These are phyloP conservation scores for Penicillium sp. DNA, from an alignment of 2,329 filamentous ascomycete genomes.

Conservation along the genomic window DNA sequence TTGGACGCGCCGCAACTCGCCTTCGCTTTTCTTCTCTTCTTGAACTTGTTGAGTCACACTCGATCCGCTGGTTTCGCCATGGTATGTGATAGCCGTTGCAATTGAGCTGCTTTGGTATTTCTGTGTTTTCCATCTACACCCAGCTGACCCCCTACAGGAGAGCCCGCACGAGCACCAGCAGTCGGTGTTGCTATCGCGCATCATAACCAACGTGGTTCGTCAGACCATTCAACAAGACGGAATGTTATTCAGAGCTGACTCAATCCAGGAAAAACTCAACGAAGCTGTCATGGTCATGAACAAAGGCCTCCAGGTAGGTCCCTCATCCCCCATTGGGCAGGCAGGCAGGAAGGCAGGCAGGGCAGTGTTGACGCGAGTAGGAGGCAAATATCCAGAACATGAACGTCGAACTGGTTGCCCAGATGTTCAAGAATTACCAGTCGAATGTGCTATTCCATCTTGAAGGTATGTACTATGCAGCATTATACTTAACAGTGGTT, in stretches of 20 bases:
- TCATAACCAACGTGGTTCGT: constrained; percentile 95
- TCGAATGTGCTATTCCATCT: constrained; percentile 97
- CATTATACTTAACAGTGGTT: no score
- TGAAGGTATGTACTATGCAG: constrained; percentile 83
- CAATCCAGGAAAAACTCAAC: constrained; percentile 86
- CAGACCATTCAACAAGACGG: background rate
- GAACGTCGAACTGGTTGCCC: constrained; percentile 95
- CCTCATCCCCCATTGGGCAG: no score
- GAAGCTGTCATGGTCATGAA: constrained; percentile 93
- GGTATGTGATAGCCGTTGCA: background rate
- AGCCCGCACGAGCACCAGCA: constrained; percentile 98
- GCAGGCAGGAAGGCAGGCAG: no score
- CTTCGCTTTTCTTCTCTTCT: background rate
- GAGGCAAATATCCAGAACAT: constrained; percentile 99
- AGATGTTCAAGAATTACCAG: constrained; percentile 99
- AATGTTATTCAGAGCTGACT: constrained; percentile 12
- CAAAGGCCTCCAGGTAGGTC: constrained; percentile 77
- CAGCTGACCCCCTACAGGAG: constrained; percentile 60
- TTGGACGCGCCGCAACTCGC: background rate
- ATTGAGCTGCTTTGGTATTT: no score
- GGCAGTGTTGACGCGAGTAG: constrained; percentile 49
- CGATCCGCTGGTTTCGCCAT: background rate
- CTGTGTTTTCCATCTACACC: no score
- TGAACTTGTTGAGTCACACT: background rate
- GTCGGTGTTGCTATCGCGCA: constrained; percentile 86